These are phyloP conservation scores for Kodamaea nitidulidarum DNA, from an alignment of 805 yeast species.

Conservation along the genomic window DNA sequence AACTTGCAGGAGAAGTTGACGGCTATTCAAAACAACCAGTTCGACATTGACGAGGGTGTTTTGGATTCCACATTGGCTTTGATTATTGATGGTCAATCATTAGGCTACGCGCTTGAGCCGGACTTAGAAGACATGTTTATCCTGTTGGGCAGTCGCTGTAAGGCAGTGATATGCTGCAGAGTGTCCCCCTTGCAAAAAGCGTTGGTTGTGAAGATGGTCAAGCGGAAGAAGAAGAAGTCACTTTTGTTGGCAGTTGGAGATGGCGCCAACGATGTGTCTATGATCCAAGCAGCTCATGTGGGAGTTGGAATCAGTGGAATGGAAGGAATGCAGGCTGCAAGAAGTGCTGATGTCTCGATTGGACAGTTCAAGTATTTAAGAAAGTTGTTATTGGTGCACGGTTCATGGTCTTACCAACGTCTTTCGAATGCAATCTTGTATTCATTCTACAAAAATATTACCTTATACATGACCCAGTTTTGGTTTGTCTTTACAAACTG, in stretches of 20 bases:
- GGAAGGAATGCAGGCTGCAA: constrained; percentile 99
- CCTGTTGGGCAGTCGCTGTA: constrained; percentile 79
- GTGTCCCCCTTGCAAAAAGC: constrained; percentile 98
- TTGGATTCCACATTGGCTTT: constrained; percentile 72
- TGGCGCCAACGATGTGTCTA: constrained; percentile 98
- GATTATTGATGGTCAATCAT: constrained; percentile 90
- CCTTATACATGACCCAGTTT: constrained; percentile 95
- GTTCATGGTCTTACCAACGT: constrained; percentile 96
- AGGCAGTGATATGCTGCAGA: constrained; percentile 96
- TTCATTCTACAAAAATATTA: constrained; percentile 93
- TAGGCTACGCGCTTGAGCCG: constrained; percentile 78
- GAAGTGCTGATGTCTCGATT: constrained; percentile 95
- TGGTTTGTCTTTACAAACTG: constrained; percentile 95
- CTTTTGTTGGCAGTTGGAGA: constrained; percentile 91
- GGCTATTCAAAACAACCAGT: constrained; percentile 65
- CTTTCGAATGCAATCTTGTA: constrained; percentile 88
- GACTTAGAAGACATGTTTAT: constrained; percentile 75
- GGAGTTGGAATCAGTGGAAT: constrained; percentile 99
- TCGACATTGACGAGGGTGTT: constrained; percentile 58
- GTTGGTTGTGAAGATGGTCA: constrained; percentile 89
- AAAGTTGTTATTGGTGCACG: constrained; percentile 86
- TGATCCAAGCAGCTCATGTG: constrained; percentile 99
- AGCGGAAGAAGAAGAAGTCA: constrained; percentile 67
- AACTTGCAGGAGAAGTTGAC: constrained; percentile 72
- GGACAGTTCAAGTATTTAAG: constrained; percentile 89